These are phyloP conservation scores for Russula abietina DNA, from an alignment of 768 basidiomycete species.

Conservation along the genomic window DNA sequence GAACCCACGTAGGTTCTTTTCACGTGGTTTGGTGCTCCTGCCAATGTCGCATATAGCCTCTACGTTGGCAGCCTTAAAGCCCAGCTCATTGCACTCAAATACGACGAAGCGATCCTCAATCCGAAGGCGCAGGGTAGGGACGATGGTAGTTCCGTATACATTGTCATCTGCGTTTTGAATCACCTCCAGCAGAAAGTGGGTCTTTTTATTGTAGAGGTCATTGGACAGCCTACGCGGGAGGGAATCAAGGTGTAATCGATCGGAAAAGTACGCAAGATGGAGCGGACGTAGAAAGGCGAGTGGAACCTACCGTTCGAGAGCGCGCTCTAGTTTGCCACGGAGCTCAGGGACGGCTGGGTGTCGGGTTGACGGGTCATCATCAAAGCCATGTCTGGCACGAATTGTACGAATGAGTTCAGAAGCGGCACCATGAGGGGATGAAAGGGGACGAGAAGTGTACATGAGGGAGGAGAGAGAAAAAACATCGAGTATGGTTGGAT, in stretches of 20 bases:
- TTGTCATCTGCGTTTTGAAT: conserved; percentile 32
- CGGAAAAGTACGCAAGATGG: not conserved
- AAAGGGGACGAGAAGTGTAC: not conserved
- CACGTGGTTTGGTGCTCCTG: conserved; percentile 27
- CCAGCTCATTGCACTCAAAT: conserved; percentile 28
- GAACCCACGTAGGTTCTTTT: conserved; percentile 19
- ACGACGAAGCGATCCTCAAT: conserved; percentile 18
- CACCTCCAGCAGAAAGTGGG: conserved; percentile 30
- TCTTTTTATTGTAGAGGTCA: conserved; percentile 29
- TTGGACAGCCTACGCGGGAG: conserved; percentile 20
- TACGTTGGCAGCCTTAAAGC: conserved; percentile 26
- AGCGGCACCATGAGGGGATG: not conserved
- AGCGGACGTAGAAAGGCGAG: not conserved
- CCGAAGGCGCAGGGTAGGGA: conserved; percentile 20
- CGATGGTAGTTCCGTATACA: conserved; percentile 10
- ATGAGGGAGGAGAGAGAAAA: not conserved
- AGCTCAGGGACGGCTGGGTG: conserved; percentile 4
- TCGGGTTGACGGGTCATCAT: not conserved
- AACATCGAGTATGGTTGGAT: not conserved
- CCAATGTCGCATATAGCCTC: conserved; percentile 29
- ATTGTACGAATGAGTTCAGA: conserved; percentile 7
- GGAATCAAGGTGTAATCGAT: not conserved
- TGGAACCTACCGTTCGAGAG: conserved; percentile 19
- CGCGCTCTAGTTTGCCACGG: conserved; percentile 21
- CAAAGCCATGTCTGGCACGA: conserved; percentile 17